phyloP scores from a whole-genome alignment of 306 rosid genomes.

The Dalbergia oliveri region DNA sequence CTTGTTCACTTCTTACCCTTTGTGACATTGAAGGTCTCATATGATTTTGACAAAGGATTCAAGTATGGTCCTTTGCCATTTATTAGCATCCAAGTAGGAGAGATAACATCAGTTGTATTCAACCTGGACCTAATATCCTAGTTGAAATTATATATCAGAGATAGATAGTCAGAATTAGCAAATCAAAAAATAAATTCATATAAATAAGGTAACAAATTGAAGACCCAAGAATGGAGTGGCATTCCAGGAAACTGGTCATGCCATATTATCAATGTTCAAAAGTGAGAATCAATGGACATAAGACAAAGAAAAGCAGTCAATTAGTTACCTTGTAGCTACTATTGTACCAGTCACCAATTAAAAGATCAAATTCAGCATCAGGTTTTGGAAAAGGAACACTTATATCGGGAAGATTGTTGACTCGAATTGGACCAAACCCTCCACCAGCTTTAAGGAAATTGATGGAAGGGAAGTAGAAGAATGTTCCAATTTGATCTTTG shows the following conservation, averaged over 20 bases:
- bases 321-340: constrained; percentile 70
- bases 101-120: constrained; percentile 4
- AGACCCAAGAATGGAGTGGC: not conserved
- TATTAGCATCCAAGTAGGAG: constrained; percentile 69
- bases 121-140: constrained; percentile 59
- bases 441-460: constrained; percentile 86
- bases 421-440: constrained; percentile 77
- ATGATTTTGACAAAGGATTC: constrained; percentile 45
- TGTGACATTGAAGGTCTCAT: constrained; percentile 70
- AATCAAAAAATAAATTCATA: not conserved
- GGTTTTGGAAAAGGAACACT: constrained; percentile 77
- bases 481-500: constrained; percentile 90
- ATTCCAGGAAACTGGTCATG: not conserved
- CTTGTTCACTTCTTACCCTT: constrained; percentile 58
- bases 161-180: constrained; percentile 12
- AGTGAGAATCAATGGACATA: constrained; percentile 11
- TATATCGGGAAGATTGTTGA: constrained; percentile 65
- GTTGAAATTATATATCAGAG: constrained; percentile 30
- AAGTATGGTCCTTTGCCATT: constrained; percentile 74
- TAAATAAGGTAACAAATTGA: not conserved
- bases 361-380: constrained; percentile 81
- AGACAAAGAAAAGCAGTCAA: not conserved
- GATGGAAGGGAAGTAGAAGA: constrained; percentile 87
- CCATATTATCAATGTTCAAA: constrained; percentile 2
- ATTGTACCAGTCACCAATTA: constrained; percentile 81